These are phyloP conservation scores for Botrytis tulipae DNA, from an alignment of 2,329 filamentous ascomycete genomes.

Conservation along the genomic window DNA sequence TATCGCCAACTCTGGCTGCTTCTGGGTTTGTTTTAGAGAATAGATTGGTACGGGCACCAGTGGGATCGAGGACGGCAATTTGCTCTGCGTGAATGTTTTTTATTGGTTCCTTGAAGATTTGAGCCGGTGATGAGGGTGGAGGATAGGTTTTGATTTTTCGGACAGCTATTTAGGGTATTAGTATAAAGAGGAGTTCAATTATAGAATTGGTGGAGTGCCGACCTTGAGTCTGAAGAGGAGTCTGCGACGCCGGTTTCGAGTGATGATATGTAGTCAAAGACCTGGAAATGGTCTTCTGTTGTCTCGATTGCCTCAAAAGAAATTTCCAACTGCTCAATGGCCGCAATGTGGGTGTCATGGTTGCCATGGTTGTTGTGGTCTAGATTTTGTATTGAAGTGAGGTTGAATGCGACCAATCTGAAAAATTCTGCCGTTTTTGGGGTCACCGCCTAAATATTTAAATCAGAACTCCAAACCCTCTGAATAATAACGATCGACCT, in stretches of 20 bases:
- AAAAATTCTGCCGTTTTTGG: conserved; percentile 26
- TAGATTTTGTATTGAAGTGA: conserved; percentile 17
- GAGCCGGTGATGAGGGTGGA: conserved; percentile 54
- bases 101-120: conserved; percentile 65
- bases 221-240: conserved; percentile 23
- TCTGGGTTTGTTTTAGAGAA: conserved; percentile 78
- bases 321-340: conserved; percentile 70
- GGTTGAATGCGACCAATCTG: conserved; percentile 24
- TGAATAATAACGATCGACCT: neutral
- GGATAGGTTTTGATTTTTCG: conserved; percentile 52
- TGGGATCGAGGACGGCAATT: conserved; percentile 76
- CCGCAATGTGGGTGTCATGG: conserved; percentile 49
- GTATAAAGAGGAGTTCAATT: neutral
- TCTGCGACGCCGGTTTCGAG: conserved; percentile 35
- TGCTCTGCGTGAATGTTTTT: conserved; percentile 65
- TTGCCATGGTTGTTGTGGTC: conserved; percentile 32
- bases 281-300: conserved; percentile 47
- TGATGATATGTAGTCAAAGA: conserved; percentile 51
- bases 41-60: conserved; percentile 74
- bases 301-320: conserved; percentile 57
- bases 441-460: conserved; percentile 19
- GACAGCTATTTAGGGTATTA: conserved; percentile 34
- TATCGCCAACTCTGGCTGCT: conserved; percentile 79
- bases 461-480: neutral
- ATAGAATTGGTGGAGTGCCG: conserved; percentile 24